These are phyloP conservation scores for Eucalyptus camaldulensis DNA, from an alignment of 345 rosid genomes.

Conservation along the genomic window DNA sequence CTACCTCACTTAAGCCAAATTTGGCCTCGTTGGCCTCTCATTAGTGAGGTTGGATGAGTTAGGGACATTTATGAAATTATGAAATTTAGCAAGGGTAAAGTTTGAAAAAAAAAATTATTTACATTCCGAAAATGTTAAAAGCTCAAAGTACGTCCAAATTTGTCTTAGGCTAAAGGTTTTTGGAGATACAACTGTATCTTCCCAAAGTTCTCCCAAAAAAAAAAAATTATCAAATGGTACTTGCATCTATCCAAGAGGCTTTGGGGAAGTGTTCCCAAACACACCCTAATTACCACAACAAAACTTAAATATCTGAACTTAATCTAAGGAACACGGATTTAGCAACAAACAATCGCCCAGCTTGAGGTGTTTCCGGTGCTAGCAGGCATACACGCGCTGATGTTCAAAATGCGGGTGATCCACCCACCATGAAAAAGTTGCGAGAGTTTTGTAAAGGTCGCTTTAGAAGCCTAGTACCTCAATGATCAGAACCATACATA, in stretches of 20 bases:
- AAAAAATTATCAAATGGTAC: no score
- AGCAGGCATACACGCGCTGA: background rate
- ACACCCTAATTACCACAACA: background rate
- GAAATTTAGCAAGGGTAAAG: rapidly evolving
- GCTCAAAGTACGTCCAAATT: background rate
- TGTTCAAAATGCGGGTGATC: background rate
- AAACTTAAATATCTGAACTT: background rate
- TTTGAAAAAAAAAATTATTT: no score
- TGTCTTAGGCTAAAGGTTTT: no score
- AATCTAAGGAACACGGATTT: background rate
- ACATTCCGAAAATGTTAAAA: background rate
- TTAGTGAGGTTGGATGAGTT: no score
- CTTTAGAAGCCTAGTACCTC: background rate
- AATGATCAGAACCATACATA: background rate
- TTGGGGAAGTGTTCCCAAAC: no score
- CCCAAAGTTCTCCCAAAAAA: no score
- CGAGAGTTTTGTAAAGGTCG: background rate
- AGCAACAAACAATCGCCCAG: background rate
- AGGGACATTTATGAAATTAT: no score
- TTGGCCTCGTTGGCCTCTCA: background rate
- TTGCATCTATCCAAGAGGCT: no score
- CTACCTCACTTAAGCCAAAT: background rate
- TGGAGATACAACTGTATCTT: no score
- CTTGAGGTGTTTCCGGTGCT: background rate
- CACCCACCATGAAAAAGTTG: background rate